Percentiles rank a stretch among this genome's conserved stretches.
Evolutionary conservation across 176 grass and related monocot species (phyloP).

Genomic region (Carex kokanica): DNA sequence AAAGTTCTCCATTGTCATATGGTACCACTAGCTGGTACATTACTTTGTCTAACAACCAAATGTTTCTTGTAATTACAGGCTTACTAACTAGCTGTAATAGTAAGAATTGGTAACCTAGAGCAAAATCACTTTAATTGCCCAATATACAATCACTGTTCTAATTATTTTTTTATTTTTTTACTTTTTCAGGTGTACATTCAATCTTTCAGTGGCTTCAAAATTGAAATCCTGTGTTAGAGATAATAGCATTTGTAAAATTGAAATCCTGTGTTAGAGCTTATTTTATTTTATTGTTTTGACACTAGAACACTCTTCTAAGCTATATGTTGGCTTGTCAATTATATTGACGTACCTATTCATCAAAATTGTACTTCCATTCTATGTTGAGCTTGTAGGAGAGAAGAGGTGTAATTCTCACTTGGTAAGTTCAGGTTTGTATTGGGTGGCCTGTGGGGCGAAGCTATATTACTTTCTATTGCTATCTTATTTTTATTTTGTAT

Average conservation of each 20-base stretch:
- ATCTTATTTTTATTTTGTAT: not conserved
- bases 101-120: not conserved
- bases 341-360: not conserved
- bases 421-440: not conserved
- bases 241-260: not conserved
- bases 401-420: not conserved
- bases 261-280: not conserved
- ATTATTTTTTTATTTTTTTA: not conserved
- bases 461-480: not conserved
- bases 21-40: not conserved
- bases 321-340: not conserved
- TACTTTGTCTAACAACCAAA: not conserved
- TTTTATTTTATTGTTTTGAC: not conserved
- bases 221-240: conserved; percentile 8
- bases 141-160: not conserved
- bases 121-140: not conserved
- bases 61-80: not conserved
- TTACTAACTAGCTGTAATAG: not conserved
- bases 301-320: not conserved
- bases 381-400: not conserved
- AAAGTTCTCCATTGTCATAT: not conserved
- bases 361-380: not conserved
- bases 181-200: conserved; percentile 12
- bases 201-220: conserved; percentile 7
- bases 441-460: not conserved